Conservation (phyloP, 2,329 filamentous ascomycete species). For the Pseudonectria buxi region DNA sequence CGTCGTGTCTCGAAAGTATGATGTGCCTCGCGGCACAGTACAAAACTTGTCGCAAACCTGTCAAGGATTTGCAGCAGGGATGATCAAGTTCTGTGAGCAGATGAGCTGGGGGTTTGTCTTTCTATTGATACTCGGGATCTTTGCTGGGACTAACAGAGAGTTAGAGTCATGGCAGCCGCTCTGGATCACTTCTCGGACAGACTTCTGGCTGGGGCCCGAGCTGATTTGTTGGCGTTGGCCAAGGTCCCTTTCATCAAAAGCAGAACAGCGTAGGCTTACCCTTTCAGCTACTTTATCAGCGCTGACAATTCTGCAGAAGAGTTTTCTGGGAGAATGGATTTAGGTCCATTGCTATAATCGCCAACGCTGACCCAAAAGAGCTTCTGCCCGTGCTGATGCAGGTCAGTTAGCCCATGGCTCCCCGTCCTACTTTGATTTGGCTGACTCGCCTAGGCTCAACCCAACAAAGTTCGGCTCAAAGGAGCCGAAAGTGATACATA, state of each 20-base stretch:
- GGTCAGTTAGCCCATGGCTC: constrained; percentile 32
- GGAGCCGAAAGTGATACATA: constrained; percentile 51
- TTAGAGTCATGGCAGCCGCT: constrained; percentile 60
- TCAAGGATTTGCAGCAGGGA: constrained; percentile 70
- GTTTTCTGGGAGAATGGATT: constrained; percentile 74
- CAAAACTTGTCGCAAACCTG: constrained; percentile 69
- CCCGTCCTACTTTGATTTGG: background rate
- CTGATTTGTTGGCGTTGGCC: constrained; percentile 63
- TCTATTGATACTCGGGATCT: background rate
- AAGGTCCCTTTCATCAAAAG: constrained; percentile 72
- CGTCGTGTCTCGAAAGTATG: constrained; percentile 62
- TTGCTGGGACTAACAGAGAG: constrained; percentile 8
- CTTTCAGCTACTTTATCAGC: background rate
- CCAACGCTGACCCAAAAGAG: constrained; percentile 61
- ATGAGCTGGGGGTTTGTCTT: constrained; percentile 63
- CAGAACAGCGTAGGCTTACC: constrained; percentile 53
- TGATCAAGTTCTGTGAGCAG: constrained; percentile 71
- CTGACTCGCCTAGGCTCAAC: constrained; percentile 48
- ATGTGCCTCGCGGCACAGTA: constrained; percentile 61
- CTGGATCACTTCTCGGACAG: constrained; percentile 71
- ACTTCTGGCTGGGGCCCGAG: constrained; percentile 62
- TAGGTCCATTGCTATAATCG: constrained; percentile 58
- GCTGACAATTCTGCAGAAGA: constrained; percentile 24
- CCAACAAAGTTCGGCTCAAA: constrained; percentile 54
- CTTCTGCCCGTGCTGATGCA: constrained; percentile 67